These are phyloP conservation scores for Biscogniauxia sp. DNA, from an alignment of 2,329 filamentous ascomycete genomes.

Conservation along the genomic window DNA sequence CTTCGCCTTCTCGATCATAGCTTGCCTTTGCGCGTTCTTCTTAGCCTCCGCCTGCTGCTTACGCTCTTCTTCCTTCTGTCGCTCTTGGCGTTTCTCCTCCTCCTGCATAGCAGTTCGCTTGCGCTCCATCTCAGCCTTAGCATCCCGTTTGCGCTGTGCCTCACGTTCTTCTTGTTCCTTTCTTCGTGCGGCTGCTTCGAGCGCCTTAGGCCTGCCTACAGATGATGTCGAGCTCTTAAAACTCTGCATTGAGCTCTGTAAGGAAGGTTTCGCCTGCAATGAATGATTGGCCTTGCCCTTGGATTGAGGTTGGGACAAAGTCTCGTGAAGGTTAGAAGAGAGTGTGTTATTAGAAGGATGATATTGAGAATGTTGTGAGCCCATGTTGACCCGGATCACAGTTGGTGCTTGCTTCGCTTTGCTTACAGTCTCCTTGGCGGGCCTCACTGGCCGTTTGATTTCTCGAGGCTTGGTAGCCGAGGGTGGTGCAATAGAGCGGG, in stretches of 20 bases:
- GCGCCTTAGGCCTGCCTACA: slow-evolving; percentile 64
- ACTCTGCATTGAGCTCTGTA: slow-evolving; percentile 63
- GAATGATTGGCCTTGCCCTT: slow-evolving; percentile 67
- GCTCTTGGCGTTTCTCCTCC: slow-evolving; percentile 61
- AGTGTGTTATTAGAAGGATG: slow-evolving; percentile 58
- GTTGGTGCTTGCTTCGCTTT: slow-evolving; percentile 69
- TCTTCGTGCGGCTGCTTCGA: slow-evolving; percentile 75
- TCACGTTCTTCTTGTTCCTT: slow-evolving; percentile 84
- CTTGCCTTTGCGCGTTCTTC: slow-evolving; percentile 63
- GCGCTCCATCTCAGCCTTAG: slow-evolving; percentile 77
- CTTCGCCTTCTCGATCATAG: slow-evolving; percentile 62
- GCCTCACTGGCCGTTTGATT: slow-evolving; percentile 59
- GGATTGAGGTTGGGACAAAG: slow-evolving; percentile 45
- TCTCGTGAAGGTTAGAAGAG: slow-evolving; percentile 59
- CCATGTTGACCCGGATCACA: slow-evolving; percentile 68
- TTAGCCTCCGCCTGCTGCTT: slow-evolving; percentile 62
- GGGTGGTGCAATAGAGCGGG: slow-evolving; percentile 48
- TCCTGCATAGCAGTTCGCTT: slow-evolving; percentile 67
- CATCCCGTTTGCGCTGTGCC: slow-evolving; percentile 73
- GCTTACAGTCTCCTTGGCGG: slow-evolving; percentile 54
- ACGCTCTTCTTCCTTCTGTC: slow-evolving; percentile 59
- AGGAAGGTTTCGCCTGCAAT: slow-evolving; percentile 55
- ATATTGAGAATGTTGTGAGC: slow-evolving; percentile 59
- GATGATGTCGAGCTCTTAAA: slow-evolving; percentile 66
- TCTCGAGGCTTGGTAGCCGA: slow-evolving; percentile 50